A percentile compares a stretch with the other conserved stretches of the same genome.
These are phyloP conservation scores for Apocynum venetum DNA, from an alignment of 257 asterid genomes.

Conservation along the genomic window DNA sequence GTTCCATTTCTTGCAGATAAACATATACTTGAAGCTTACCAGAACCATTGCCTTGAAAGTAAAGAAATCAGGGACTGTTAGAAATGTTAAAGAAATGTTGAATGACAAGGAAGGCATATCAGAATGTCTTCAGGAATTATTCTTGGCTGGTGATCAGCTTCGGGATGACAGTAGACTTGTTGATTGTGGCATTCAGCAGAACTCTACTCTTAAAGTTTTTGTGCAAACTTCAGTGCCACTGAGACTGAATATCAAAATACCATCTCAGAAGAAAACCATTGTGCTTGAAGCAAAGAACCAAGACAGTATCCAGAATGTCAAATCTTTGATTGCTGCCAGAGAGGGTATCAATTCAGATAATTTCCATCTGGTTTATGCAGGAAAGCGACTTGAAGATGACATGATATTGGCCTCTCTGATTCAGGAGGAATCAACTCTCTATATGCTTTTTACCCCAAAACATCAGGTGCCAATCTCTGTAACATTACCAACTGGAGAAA, in stretches of 20 bases:
- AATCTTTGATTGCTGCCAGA: conserved; percentile 12
- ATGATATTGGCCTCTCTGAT: conserved; percentile 19
- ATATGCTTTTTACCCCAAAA: conserved; percentile 15
- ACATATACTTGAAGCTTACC: conserved; percentile 14
- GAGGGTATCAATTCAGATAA: conserved; percentile 4
- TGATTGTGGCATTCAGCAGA: conserved; percentile 14
- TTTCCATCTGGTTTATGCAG: conserved; percentile 18
- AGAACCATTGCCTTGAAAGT: conserved; percentile 21
- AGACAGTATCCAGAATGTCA: conserved; percentile 25
- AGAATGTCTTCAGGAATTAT: conserved; percentile 20
- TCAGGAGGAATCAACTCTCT: conserved; percentile 16
- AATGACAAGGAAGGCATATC: conserved; percentile 23
- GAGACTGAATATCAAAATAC: conserved; percentile 7
- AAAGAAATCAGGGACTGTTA: conserved; percentile 19
- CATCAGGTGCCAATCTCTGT: conserved; percentile 14
- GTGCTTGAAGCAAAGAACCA: conserved; percentile 8
- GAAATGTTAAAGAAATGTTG: conserved; percentile 20
- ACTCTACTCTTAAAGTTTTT: conserved; percentile 19
- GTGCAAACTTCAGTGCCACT: conserved; percentile 10
- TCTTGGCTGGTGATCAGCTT: conserved; percentile 11
- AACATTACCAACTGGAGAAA: conserved; percentile 16
- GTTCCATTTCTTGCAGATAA: conserved; percentile 16
- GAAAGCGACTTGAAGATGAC: conserved; percentile 24
- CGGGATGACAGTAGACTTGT: conserved; percentile 15
- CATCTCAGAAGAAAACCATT: conserved; percentile 1